These are phyloP conservation scores for Globisporangium apiculatum DNA, from an alignment of 352 stramenopile species.

Conservation along the genomic window DNA sequence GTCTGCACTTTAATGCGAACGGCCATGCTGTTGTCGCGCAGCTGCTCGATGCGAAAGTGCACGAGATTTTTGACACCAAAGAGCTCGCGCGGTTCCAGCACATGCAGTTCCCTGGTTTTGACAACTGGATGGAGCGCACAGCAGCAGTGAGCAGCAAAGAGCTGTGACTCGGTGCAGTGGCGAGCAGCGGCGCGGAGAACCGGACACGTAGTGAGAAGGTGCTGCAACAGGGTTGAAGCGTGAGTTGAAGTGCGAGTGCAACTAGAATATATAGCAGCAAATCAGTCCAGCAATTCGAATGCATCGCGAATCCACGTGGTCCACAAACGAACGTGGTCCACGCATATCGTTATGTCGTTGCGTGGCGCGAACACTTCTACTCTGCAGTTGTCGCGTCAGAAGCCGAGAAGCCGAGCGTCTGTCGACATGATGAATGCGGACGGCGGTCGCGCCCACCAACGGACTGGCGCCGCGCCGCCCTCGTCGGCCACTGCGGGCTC, in stretches of 20 bases:
- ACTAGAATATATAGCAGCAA: too few species aligned
- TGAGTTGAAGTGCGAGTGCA: too few species aligned
- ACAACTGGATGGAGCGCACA: not conserved
- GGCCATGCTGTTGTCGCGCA: slow-evolving; percentile 39
- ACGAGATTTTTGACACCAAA: slow-evolving; percentile 6
- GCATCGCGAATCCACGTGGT: too few species aligned
- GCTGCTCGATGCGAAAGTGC: slow-evolving; percentile 28
- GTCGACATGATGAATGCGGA: slow-evolving; percentile 7
- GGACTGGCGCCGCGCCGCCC: not conserved
- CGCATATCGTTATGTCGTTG: not conserved
- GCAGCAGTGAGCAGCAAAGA: too few species aligned
- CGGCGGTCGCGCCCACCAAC: slow-evolving; percentile 5
- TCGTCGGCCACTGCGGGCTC: slow-evolving; percentile 1
- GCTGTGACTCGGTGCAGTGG: too few species aligned
- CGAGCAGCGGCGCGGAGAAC: too few species aligned
- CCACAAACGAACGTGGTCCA: too few species aligned
- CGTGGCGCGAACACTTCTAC: not conserved
- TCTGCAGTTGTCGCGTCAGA: not conserved
- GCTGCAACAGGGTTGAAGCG: too few species aligned
- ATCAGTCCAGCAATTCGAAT: too few species aligned
- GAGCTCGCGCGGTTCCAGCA: slow-evolving; percentile 24
- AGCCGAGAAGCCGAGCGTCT: not conserved
- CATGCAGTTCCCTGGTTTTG: slow-evolving; percentile 19
- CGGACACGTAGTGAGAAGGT: too few species aligned
- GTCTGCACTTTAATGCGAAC: slow-evolving; percentile 41